A percentile compares a stretch with the other conserved stretches of the same genome.
Conservation (phyloP, 2,329 filamentous ascomycete genomes). For the Botrytis fragariae region DNA sequence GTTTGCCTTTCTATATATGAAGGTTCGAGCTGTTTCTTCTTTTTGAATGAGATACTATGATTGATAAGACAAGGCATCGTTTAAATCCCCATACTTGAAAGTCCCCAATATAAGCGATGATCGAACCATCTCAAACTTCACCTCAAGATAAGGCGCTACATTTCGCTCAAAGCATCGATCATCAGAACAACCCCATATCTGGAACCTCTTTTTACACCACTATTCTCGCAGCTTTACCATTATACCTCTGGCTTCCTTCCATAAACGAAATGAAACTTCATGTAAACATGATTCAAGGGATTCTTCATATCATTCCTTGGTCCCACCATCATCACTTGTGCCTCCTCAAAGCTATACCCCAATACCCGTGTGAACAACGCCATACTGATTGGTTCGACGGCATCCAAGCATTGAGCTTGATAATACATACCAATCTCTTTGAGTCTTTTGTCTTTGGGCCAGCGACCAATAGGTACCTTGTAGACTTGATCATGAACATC, state of each 20-base stretch:
- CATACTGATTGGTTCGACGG: constrained; percentile 19
- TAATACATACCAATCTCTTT: constrained; percentile 22
- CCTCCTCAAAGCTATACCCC: constrained; percentile 47
- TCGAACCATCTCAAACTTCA: background rate
- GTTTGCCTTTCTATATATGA: background rate
- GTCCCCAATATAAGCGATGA: background rate
- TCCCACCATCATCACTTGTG: constrained; percentile 48
- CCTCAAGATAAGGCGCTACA: background rate
- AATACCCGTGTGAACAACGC: constrained; percentile 47
- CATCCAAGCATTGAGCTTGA: constrained; percentile 19
- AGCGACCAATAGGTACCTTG: constrained; percentile 48
- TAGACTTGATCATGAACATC: constrained; percentile 42
- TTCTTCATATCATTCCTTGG: constrained; percentile 49
- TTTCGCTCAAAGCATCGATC: background rate
- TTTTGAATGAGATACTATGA: background rate
- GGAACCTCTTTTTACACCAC: background rate
- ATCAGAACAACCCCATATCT: background rate
- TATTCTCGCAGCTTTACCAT: background rate
- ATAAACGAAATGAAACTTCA: constrained; percentile 53
- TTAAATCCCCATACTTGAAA: background rate
- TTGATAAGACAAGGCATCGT: background rate
- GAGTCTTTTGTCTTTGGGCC: constrained; percentile 43
- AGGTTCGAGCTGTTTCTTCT: background rate
- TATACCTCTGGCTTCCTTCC: constrained; percentile 13
- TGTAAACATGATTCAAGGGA: constrained; percentile 45